Evolutionary conservation across 331 rosid genomes (phyloP).

Genomic region (Acacia concinna): DNA sequence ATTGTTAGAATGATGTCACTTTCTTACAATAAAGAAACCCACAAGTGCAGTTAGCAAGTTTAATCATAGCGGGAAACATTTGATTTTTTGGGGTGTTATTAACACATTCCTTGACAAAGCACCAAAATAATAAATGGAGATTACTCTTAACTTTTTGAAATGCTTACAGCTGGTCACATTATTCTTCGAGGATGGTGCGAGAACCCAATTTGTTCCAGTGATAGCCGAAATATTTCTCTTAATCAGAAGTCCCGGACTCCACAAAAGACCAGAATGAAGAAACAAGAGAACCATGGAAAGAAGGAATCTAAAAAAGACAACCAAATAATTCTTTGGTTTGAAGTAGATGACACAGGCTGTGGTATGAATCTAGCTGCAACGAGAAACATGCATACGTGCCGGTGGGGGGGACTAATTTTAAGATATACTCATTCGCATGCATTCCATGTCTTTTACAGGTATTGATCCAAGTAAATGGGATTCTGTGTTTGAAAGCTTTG

Average conservation of each 20-base stretch:
- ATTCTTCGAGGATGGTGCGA: constrained; percentile 92
- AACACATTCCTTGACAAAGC: not conserved
- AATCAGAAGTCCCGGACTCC: constrained; percentile 54
- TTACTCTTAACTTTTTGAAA: constrained; percentile 28
- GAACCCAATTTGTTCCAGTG: constrained; percentile 40
- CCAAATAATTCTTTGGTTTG: constrained; percentile 86
- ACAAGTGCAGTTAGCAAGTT: not conserved
- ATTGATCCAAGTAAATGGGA: constrained; percentile 98
- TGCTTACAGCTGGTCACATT: constrained; percentile 89
- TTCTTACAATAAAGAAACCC: not conserved
- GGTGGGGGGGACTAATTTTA: not conserved
- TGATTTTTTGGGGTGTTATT: not conserved
- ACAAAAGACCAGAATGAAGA: constrained; percentile 64
- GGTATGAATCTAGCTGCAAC: no score
- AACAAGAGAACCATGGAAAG: constrained; percentile 55
- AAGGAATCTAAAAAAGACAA: constrained; percentile 55
- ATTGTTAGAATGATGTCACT: not conserved
- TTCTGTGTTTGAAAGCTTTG: constrained; percentile 97
- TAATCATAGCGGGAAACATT: not conserved
- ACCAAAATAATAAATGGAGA: not conserved
- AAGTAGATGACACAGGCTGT: constrained; percentile 94
- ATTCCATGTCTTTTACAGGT: constrained; percentile 45
- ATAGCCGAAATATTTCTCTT: constrained; percentile 39
- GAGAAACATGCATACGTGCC: no score
- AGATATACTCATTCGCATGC: constrained; percentile 10